Evolutionary conservation across 2,329 filamentous ascomycete genomes (phyloP), one percentile per base, ranked within the genome.

Genomic region (Arthrobotrys pseudoclavata): DNA sequence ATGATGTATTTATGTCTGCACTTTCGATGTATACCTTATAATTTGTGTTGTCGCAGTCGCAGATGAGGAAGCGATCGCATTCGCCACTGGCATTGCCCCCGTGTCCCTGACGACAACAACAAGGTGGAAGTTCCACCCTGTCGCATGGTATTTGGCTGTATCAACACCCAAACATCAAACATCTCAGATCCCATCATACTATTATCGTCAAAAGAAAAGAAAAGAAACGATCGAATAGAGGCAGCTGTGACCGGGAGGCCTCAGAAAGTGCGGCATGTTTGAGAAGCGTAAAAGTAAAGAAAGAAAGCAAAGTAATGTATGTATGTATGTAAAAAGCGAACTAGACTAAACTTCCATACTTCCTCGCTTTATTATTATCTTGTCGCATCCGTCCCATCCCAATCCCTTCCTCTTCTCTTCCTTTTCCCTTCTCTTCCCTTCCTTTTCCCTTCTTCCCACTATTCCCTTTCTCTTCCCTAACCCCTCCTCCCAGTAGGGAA

Each of bases 341-440:
- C n/a, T 37, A 37, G 53, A 42, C 52, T 40, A 24, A 53, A 45
- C 63, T 42, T 67, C 64, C 64, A 63, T 47, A 31, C 53, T 31
- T 42, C 55, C 57, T 63, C 57, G 55, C 71, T 75, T 76, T 68
- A 76, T 76, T 76, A 69, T 76, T 63, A 69, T 76, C 70, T 75
- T 55, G 70, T 69, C 69, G 70, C 70, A 62, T 53, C 70, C 70
- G 47, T 53, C 63, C 63, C 63, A 57, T 63, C 71, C 53, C 70
- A 70, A 60, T 62, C 47, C 66, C 50, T 53, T 68, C 57, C 74
- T 72, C 67, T 74, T 66, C 74, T 69, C 70, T 74, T 79, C 78
- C 63, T 68, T 50, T 60, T 69, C 66, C 62, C 66, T 77, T 63
- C 47, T 71, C 42, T 62, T 62, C 63, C 61, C 37, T 62, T 68